phyloP scores from a whole-genome alignment of 257 asterid species.

The Solanum habrochaites region DNA sequence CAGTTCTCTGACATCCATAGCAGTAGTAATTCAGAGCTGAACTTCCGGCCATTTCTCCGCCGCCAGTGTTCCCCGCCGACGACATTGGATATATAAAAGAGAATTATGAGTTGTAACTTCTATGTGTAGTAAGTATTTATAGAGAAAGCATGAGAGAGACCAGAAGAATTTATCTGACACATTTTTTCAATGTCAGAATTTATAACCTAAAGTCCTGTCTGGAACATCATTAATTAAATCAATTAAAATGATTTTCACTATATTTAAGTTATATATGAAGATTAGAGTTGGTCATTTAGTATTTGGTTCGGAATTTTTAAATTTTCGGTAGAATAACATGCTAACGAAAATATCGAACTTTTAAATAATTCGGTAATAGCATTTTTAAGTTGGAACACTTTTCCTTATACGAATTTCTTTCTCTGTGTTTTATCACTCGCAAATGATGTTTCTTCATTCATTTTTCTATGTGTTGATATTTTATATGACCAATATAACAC shows the following conservation, averaged over 20 bases:
- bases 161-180: neutral
- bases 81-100: neutral
- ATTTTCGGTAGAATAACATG: neutral
- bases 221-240: neutral
- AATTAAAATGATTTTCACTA: too few relatives aligned
- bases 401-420: too few relatives aligned
- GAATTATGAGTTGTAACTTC: neutral
- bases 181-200: too few relatives aligned
- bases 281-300: neutral
- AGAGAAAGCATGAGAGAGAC: neutral
- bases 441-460: fast-evolving
- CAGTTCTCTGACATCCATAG: constrained; percentile 53
- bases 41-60: constrained; percentile 1
- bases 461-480: neutral
- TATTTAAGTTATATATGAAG: neutral
- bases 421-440: too few relatives aligned
- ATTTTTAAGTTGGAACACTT: neutral
- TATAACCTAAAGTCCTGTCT: neutral
- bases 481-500: neutral
- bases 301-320: neutral
- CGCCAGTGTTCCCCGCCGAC: neutral
- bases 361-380: neutral
- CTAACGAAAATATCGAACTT: neutral
- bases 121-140: neutral
- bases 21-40: constrained; percentile 35